These are phyloP conservation scores for Tolypocladium sp. DNA, from an alignment of 2,329 filamentous ascomycete genomes.

Conservation along the genomic window DNA sequence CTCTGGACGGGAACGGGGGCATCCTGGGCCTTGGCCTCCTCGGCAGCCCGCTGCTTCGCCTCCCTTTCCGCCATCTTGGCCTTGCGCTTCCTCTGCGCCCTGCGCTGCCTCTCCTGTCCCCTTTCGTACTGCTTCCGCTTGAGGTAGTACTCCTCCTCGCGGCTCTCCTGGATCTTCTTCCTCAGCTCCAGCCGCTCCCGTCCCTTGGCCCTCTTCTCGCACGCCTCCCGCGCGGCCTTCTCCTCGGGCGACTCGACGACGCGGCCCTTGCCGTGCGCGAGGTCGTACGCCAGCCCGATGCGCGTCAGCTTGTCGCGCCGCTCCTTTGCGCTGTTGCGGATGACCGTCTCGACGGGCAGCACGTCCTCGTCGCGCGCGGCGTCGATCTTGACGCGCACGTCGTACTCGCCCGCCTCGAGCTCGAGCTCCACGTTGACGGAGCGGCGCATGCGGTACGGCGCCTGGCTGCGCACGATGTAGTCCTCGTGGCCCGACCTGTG, in stretches of 20 bases:
- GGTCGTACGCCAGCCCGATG: conserved; percentile 61
- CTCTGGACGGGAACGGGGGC: neutral
- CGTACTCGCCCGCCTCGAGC: conserved; percentile 66
- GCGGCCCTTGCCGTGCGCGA: conserved; percentile 58
- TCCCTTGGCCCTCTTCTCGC: conserved; percentile 31
- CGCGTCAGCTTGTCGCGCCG: conserved; percentile 63
- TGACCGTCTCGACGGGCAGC: conserved; percentile 53
- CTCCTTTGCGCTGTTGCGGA: conserved; percentile 53
- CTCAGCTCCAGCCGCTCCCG: conserved; percentile 24
- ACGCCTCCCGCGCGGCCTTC: conserved; percentile 34
- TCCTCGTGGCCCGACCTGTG: conserved; percentile 40
- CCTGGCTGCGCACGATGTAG: conserved; percentile 45
- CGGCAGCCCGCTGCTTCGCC: conserved; percentile 2
- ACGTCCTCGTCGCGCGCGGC: conserved; percentile 48
- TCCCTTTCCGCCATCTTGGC: conserved; percentile 51
- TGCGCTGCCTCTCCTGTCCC: conserved; percentile 20
- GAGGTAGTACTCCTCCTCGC: conserved; percentile 25
- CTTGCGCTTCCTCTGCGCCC: conserved; percentile 78
- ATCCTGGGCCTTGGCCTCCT: neutral
- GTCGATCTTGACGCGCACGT: conserved; percentile 65
- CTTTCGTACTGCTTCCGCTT: conserved; percentile 27
- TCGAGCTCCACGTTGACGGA: conserved; percentile 70
- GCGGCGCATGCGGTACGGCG: conserved; percentile 53
- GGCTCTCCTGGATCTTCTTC: conserved; percentile 32
- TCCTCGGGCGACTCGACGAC: conserved; percentile 39